Conservation (phyloP, 352 stramenopile genomes). For the Phytophthora uliginosa region DNA sequence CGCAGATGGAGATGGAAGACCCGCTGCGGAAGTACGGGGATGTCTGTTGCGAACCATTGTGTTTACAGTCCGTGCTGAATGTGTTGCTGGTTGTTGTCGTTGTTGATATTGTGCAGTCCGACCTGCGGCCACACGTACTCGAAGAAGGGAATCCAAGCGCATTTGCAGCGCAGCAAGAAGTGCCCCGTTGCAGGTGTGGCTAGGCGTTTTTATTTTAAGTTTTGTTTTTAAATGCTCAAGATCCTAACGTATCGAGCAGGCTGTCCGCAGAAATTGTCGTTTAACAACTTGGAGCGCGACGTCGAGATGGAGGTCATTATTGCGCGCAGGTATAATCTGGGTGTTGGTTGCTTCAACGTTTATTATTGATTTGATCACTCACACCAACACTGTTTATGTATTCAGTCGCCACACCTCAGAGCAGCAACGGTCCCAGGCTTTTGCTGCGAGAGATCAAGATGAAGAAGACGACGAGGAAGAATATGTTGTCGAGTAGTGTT, state of each 20-base stretch:
- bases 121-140: conserved; percentile 87
- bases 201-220: neutral
- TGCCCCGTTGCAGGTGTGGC: conserved; percentile 79
- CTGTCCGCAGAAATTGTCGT: conserved; percentile 69
- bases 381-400: neutral
- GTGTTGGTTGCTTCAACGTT: neutral
- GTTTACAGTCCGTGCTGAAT: neutral
- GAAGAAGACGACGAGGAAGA: conserved; percentile 76
- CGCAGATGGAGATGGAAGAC: conserved; percentile 84
- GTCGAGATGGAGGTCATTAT: conserved; percentile 91
- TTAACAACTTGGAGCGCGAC: conserved; percentile 78
- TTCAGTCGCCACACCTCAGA: conserved; percentile 49
- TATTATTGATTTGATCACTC: neutral
- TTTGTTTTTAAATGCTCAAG: neutral
- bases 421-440: conserved; percentile 48
- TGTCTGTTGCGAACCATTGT: neutral
- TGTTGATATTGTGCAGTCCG: conserved; percentile 49
- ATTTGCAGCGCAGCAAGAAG: conserved; percentile 79
- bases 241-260: conserved; percentile 42
- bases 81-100: conserved; percentile 1
- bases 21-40: conserved; percentile 75
- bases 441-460: conserved; percentile 38
- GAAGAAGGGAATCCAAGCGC: conserved; percentile 75
- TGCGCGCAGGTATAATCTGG: conserved; percentile 51
- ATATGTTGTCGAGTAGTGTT: conserved; percentile 76